Evolutionary conservation across 2,329 filamentous ascomycete species (phyloP).

Genomic region (Claviceps monticola): DNA sequence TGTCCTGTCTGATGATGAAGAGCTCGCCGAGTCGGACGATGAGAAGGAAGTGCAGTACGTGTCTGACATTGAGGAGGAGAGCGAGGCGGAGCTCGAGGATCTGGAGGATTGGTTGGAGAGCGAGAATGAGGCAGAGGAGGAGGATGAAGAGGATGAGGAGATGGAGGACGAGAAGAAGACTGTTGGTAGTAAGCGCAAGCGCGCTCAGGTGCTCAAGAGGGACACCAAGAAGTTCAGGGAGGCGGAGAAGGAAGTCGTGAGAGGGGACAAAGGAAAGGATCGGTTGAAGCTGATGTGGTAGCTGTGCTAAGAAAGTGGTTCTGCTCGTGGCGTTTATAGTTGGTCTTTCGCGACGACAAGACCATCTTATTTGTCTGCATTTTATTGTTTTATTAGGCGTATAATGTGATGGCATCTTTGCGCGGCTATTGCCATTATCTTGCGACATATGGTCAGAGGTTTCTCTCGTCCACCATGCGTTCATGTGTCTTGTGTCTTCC

Average conservation of each 20-base stretch:
- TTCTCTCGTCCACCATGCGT: too few species aligned
- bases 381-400: too few species aligned
- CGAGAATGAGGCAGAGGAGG: slow-evolving; percentile 45
- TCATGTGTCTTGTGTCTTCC: too few species aligned
- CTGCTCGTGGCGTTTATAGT: not conserved
- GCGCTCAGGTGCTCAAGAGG: slow-evolving; percentile 32
- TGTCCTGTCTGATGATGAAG: slow-evolving; percentile 65
- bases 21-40: slow-evolving; percentile 56
- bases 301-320: not conserved
- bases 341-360: not conserved
- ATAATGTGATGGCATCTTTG: too few species aligned
- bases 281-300: slow-evolving; percentile 29
- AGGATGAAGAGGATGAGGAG: slow-evolving; percentile 43
- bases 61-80: slow-evolving; percentile 76
- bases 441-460: too few species aligned
- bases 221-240: slow-evolving; percentile 32
- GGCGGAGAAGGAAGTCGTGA: slow-evolving; percentile 56
- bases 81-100: slow-evolving; percentile 64
- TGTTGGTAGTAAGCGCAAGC: slow-evolving; percentile 42
- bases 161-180: slow-evolving; percentile 43
- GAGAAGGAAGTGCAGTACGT: slow-evolving; percentile 82
- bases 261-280: slow-evolving; percentile 56
- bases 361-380: too few species aligned
- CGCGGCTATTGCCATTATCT: too few species aligned
- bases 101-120: slow-evolving; percentile 89